Evolutionary conservation across 2,329 filamentous ascomycete species (phyloP).

Genomic region (Colletotrichum salicis): DNA sequence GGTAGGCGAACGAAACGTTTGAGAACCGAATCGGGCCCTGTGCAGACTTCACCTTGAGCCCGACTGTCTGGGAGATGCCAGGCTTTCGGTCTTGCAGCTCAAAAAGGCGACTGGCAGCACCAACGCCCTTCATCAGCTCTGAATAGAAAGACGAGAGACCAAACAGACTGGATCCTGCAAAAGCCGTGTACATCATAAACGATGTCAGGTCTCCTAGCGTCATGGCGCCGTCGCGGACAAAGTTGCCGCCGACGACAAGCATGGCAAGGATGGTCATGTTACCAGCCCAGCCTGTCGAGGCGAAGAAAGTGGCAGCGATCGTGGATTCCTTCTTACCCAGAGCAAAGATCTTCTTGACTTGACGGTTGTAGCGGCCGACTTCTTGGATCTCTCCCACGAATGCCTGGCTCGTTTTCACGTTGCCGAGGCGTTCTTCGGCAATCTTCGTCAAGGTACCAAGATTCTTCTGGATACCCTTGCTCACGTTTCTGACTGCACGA

Average conservation of each 20-base stretch:
- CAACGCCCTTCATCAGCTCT: slow-evolving; percentile 98
- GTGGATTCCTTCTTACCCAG: slow-evolving; percentile 88
- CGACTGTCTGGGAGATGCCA: slow-evolving; percentile 87
- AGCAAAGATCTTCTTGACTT: slow-evolving; percentile 90
- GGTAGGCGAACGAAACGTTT: slow-evolving; percentile 89
- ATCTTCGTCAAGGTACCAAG: slow-evolving; percentile 94
- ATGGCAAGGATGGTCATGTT: slow-evolving; percentile 96
- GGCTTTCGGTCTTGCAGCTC: slow-evolving; percentile 93
- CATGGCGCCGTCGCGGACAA: slow-evolving; percentile 88
- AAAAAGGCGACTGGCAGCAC: slow-evolving; percentile 94
- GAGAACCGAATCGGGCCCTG: slow-evolving; percentile 90
- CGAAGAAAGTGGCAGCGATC: slow-evolving; percentile 91
- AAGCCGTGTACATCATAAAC: slow-evolving; percentile 98
- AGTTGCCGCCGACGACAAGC: slow-evolving; percentile 88
- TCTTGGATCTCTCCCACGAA: slow-evolving; percentile 95
- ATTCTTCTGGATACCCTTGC: slow-evolving; percentile 92
- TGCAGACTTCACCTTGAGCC: slow-evolving; percentile 81
- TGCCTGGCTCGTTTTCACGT: slow-evolving; percentile 95
- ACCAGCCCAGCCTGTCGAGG: slow-evolving; percentile 86
- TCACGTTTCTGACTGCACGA: slow-evolving; percentile 86
- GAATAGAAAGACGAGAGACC: slow-evolving; percentile 97
- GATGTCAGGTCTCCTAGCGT: slow-evolving; percentile 92
- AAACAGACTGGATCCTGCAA: slow-evolving; percentile 85
- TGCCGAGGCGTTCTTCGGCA: slow-evolving; percentile 95
- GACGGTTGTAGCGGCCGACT: slow-evolving; percentile 88